These are phyloP conservation scores for Leccinellum albellum DNA, from an alignment of 768 basidiomycete genomes.

Conservation along the genomic window DNA sequence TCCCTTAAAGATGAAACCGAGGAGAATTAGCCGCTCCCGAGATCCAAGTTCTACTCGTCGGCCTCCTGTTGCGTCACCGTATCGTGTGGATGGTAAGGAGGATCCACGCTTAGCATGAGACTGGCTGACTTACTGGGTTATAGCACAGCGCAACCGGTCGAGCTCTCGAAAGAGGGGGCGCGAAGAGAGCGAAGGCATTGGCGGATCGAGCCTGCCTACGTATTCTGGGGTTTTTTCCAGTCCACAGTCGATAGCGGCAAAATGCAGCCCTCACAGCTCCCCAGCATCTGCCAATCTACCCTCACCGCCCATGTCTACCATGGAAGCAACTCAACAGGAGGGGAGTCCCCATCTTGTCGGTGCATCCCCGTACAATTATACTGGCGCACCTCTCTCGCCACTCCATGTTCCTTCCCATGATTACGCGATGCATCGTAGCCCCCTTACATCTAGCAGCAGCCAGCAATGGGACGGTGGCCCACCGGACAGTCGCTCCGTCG, in stretches of 20 bases:
- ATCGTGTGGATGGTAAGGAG: slow-evolving; percentile 60
- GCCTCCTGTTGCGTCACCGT: slow-evolving; percentile 57
- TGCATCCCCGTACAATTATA: slow-evolving; percentile 41
- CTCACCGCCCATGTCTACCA: slow-evolving; percentile 57
- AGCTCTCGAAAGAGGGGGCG: slow-evolving; percentile 70
- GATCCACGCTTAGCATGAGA: background rate
- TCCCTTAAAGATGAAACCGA: slow-evolving; percentile 46
- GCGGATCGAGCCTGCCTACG: slow-evolving; percentile 36
- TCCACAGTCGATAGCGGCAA: slow-evolving; percentile 43
- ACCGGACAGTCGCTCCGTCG: slow-evolving; percentile 37
- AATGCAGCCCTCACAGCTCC: slow-evolving; percentile 67
- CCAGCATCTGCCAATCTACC: slow-evolving; percentile 70
- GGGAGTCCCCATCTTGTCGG: slow-evolving; percentile 52
- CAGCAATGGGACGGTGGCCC: slow-evolving; percentile 46
- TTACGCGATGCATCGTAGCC: slow-evolving; percentile 38
- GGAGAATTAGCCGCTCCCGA: slow-evolving; percentile 56
- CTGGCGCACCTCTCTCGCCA: slow-evolving; percentile 47
- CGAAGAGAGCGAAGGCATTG: slow-evolving; percentile 57
- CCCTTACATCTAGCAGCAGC: slow-evolving; percentile 21
- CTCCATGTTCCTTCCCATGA: slow-evolving; percentile 55
- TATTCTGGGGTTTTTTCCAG: slow-evolving; percentile 58
- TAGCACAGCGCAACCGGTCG: slow-evolving; percentile 69
- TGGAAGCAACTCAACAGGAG: slow-evolving; percentile 48
- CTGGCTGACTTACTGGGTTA: slow-evolving; percentile 15
- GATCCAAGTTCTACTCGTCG: slow-evolving; percentile 54